Evolutionary conservation across 108 stramenopile species (phyloP).

Genomic region (Heterococcus sp.): DNA sequence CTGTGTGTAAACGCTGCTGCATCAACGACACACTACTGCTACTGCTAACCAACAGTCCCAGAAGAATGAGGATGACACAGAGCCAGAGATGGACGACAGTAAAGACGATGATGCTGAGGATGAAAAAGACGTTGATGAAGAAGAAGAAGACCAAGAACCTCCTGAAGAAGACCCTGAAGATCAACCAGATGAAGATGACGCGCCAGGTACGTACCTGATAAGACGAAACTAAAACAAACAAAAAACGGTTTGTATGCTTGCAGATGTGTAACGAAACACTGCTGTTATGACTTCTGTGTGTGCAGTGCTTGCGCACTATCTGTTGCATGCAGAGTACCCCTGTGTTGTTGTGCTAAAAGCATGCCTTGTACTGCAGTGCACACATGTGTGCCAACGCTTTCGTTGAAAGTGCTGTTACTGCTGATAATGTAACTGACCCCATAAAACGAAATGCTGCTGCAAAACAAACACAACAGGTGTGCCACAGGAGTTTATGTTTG

Average conservation of each 20-base stretch:
- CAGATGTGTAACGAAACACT: too few relatives aligned
- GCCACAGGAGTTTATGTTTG: constrained; percentile 97
- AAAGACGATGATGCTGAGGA: background rate
- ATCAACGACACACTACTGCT: too few relatives aligned
- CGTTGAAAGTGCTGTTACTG: background rate
- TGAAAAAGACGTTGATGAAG: constrained; percentile 46
- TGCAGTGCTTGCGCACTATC: too few relatives aligned
- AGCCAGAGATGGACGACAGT: constrained; percentile 24
- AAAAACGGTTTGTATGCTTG: too few relatives aligned
- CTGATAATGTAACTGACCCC: constrained; percentile 63
- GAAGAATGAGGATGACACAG: constrained; percentile 63
- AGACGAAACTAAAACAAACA: too few relatives aligned
- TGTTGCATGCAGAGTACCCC: too few relatives aligned
- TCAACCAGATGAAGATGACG: constrained; percentile 66
- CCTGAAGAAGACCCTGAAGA: constrained; percentile 70
- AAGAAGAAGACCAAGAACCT: constrained; percentile 72
- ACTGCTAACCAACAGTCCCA: background rate
- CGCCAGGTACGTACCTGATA: constrained; percentile 41
- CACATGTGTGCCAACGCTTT: too few relatives aligned
- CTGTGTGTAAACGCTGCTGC: too few relatives aligned
- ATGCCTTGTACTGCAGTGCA: too few relatives aligned
- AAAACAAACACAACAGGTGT: constrained; percentile 29
- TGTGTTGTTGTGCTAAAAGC: too few relatives aligned
- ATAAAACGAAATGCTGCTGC: constrained; percentile 56
- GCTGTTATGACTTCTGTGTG: too few relatives aligned